These are phyloP conservation scores for Leccinum barrowsii DNA, from an alignment of 768 basidiomycete species.

Conservation along the genomic window DNA sequence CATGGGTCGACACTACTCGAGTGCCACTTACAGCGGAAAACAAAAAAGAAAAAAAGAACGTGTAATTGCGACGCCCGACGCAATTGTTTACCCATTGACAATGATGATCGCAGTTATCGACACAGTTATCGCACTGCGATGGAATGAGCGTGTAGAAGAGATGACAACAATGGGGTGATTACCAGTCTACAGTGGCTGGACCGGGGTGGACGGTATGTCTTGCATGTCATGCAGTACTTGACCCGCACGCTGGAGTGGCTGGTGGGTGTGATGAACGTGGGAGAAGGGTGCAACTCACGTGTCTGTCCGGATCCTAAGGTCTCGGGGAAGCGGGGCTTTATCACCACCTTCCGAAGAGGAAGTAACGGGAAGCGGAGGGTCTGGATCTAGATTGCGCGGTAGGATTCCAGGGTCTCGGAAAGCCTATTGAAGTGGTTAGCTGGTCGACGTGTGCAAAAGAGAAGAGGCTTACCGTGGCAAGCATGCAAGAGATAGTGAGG, in stretches of 20 bases:
- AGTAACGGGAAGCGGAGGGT: slow-evolving; percentile 70
- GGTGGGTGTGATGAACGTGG: neutral
- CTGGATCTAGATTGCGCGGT: slow-evolving; percentile 81
- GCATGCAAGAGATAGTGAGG: slow-evolving; percentile 71
- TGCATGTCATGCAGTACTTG: slow-evolving; percentile 93
- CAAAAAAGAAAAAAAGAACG: slow-evolving; percentile 87
- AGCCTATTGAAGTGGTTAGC: slow-evolving; percentile 42
- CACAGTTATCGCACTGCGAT: slow-evolving; percentile 90
- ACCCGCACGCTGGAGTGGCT: slow-evolving; percentile 63
- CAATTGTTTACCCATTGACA: slow-evolving; percentile 95
- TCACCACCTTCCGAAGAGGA: slow-evolving; percentile 62
- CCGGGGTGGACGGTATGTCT: slow-evolving; percentile 88
- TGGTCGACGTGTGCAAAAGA: neutral
- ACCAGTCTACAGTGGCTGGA: slow-evolving; percentile 97
- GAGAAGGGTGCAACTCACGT: slow-evolving; percentile 47
- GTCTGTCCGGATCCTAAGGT: slow-evolving; percentile 74
- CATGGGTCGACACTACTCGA: neutral
- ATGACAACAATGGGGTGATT: slow-evolving; percentile 8
- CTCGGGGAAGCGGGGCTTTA: slow-evolving; percentile 70
- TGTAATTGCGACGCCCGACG: slow-evolving; percentile 92
- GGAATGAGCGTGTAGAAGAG: slow-evolving; percentile 1
- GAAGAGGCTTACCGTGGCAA: slow-evolving; percentile 58
- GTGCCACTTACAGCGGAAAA: slow-evolving; percentile 58
- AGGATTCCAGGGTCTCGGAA: slow-evolving; percentile 85
- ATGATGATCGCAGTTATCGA: slow-evolving; percentile 92